Evolutionary conservation across 2,329 filamentous ascomycete genomes (phyloP).

Genomic region (Pseudonectria foliicola): DNA sequence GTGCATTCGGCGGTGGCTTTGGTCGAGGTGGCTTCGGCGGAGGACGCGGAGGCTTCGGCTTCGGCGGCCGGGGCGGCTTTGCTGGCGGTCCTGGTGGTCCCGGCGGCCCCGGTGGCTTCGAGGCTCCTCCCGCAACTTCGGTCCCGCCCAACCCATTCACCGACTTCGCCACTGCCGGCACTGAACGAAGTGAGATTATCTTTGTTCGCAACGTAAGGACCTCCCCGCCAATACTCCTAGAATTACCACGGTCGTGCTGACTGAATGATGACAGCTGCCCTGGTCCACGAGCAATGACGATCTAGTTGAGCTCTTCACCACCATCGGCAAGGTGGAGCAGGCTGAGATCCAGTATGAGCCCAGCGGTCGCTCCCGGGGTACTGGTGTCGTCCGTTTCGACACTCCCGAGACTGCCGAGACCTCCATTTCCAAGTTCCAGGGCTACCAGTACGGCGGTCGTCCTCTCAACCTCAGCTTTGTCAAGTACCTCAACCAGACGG

Average conservation of each 20-base stretch:
- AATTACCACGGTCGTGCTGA: not conserved
- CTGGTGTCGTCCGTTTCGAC: constrained; percentile 94
- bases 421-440: constrained; percentile 93
- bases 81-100: constrained; percentile 36
- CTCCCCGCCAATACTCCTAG: not conserved
- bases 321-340: constrained; percentile 94
- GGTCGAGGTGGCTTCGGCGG: constrained; percentile 45
- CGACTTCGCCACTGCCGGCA: constrained; percentile 80
- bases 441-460: constrained; percentile 93
- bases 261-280: constrained; percentile 58
- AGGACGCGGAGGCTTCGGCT: constrained; percentile 37
- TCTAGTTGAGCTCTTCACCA: constrained; percentile 90
- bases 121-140: constrained; percentile 40
- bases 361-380: constrained; percentile 89
- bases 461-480: constrained; percentile 90
- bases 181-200: constrained; percentile 75
- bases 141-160: constrained; percentile 83
- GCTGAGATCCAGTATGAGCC: constrained; percentile 99
- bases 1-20: constrained; percentile 50
- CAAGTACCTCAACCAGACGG: constrained; percentile 73
- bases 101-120: constrained; percentile 45
- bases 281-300: constrained; percentile 99
- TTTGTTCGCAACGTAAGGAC: constrained; percentile 91
- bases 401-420: constrained; percentile 78
- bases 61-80: constrained; percentile 31